Base-by-base conservation (phyloP, 805 yeast genomes). In the Kluyveromyces dobzhanskii region DNA sequence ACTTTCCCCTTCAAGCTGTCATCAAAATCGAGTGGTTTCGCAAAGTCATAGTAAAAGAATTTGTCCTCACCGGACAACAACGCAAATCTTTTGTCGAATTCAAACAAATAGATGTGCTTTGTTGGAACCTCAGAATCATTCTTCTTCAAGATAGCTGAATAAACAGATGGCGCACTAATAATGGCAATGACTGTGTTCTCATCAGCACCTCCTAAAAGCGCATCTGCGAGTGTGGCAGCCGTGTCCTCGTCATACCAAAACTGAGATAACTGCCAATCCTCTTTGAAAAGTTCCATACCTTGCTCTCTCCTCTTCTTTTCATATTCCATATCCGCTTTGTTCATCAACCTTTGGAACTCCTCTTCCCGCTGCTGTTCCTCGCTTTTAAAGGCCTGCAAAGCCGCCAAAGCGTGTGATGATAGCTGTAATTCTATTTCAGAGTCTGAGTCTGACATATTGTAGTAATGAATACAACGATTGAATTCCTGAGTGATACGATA, bases 201-300 rank as follows among this genome's bases (percentile, higher is more conserved):
- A 47, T 79, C 82, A 1, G 94, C 92, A 6, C 85, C 92, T 26
- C 79, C 84, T 11, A 86, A 59, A 30, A 86, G 64, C 6, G 85
- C 92, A 44, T 72, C 73, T 0, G 85, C 92, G 14, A 85, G 58
- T 0, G 62, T 54, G 37, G 69, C 71, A 0, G 95, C 87, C 1
- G 96, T 87, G 3, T 66, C 61, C 44, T 85, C 88, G 41, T 71
- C 65, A 54, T 85, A 87, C 87, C 97, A 87, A 62, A 87, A 87
- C 59, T 87, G 97, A 1, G 95, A 85, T 28, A 88, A 67, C 54
- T 85, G 92, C 97, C 97, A 87, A 61, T 87, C 95, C 60, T 87
- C 96, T 54, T 82, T 70, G 59, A 87, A 87, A 28, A 76, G 68
- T 38, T 80, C 85, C 60, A 88, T 88, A 16, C 78, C 73, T 39